Evolutionary conservation across 2,329 filamentous ascomycete genomes (phyloP).

Genomic region (Aspergillus carbonarius): DNA sequence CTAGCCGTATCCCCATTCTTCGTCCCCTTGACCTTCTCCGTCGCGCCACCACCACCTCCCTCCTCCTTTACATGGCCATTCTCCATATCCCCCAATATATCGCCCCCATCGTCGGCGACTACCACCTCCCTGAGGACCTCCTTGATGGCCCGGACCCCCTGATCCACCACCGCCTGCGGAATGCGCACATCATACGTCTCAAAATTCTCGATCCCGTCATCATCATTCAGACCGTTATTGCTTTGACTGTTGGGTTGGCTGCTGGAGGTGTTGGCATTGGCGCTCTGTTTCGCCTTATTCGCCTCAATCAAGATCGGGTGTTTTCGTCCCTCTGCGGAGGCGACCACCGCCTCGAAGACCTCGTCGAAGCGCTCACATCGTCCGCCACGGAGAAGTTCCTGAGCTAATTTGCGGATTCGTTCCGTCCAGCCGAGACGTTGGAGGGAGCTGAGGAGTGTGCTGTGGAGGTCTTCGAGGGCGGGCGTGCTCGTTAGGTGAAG

Average conservation of each 20-base stretch:
- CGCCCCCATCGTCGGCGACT: slow-evolving; percentile 38
- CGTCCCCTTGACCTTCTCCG: slow-evolving; percentile 12
- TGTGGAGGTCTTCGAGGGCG: slow-evolving; percentile 57
- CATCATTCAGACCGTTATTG: slow-evolving; percentile 6
- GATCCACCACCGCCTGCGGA: slow-evolving; percentile 50
- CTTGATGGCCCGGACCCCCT: slow-evolving; percentile 53
- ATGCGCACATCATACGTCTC: slow-evolving; percentile 49
- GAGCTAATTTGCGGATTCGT: slow-evolving; percentile 54
- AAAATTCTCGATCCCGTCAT: slow-evolving; percentile 28
- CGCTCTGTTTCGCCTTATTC: slow-evolving; percentile 11
- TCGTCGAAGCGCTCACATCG: slow-evolving; percentile 59
- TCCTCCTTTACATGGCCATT: slow-evolving; percentile 10
- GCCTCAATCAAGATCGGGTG: slow-evolving; percentile 27
- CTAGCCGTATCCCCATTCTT: slow-evolving; percentile 12
- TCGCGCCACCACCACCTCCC: slow-evolving; percentile 7
- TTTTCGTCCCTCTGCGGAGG: slow-evolving; percentile 40
- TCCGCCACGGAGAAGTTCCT: slow-evolving; percentile 57
- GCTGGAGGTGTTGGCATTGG: slow-evolving; percentile 23
- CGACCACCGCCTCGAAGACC: slow-evolving; percentile 54
- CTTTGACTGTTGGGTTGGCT: slow-evolving; percentile 19
- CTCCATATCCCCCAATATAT: slow-evolving; percentile 10
- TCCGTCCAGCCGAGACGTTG: slow-evolving; percentile 61
- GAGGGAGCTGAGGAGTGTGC: slow-evolving; percentile 54
- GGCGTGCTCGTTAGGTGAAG: slow-evolving; percentile 48
- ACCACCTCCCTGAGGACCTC: slow-evolving; percentile 54